Percentiles rank a stretch among this genome's conserved stretches.
Evolutionary conservation across 495 filamentous ascomycete species (phyloP).

Genomic region (Penicillium odoratum): DNA sequence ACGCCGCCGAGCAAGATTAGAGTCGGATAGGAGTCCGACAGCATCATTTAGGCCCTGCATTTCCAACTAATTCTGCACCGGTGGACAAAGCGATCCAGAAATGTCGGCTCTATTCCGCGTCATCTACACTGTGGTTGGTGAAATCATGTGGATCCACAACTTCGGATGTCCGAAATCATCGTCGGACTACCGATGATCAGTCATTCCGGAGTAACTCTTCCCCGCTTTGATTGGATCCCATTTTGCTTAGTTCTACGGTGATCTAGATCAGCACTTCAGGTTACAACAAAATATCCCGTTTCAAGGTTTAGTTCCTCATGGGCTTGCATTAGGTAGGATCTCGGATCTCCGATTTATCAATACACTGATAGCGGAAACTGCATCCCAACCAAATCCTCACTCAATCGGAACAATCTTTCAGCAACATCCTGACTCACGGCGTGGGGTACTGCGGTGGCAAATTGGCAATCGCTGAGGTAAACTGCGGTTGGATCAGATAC

Average conservation of each 20-base stretch:
- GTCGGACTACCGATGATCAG: slow-evolving; percentile 19
- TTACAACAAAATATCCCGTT: not conserved
- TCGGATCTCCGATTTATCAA: slow-evolving; percentile 15
- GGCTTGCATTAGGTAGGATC: not conserved
- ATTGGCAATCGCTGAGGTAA: slow-evolving; percentile 34
- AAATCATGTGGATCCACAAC: slow-evolving; percentile 19
- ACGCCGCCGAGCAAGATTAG: slow-evolving; percentile 12
- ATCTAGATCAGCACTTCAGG: not conserved
- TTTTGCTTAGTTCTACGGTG: too few species aligned
- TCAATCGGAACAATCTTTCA: slow-evolving; percentile 47
- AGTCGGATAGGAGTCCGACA: slow-evolving; percentile 27
- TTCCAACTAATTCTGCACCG: slow-evolving; percentile 15
- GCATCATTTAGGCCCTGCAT: slow-evolving; percentile 14
- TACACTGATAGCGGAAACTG: slow-evolving; percentile 23
- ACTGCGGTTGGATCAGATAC: slow-evolving; percentile 16
- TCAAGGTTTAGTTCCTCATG: not conserved
- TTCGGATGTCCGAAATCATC: slow-evolving; percentile 23
- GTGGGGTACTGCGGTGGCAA: slow-evolving; percentile 21
- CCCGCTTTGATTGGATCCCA: not conserved
- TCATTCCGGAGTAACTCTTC: not conserved
- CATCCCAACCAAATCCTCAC: slow-evolving; percentile 49
- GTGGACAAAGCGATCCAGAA: slow-evolving; percentile 14
- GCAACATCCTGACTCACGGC: slow-evolving; percentile 34
- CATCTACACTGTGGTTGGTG: slow-evolving; percentile 18
- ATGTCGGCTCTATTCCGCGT: slow-evolving; percentile 23